phyloP scores from a whole-genome alignment of 2,329 filamentous ascomycete species.

The Phialophora chinensis region DNA sequence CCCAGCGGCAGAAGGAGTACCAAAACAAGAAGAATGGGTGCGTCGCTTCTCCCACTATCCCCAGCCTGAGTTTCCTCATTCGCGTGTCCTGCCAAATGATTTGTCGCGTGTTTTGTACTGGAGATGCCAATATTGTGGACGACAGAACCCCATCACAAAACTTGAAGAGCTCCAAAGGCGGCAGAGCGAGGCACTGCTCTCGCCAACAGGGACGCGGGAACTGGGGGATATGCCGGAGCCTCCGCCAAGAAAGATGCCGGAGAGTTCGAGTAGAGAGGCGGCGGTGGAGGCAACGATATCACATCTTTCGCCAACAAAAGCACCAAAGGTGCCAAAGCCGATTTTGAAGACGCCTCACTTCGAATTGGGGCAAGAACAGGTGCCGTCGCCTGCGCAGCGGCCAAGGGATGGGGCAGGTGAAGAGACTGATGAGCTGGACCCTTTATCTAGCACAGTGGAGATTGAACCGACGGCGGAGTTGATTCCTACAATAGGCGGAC shows the following conservation, averaged over 20 bases:
- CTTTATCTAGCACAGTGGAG: neutral
- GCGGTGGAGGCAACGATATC: slow-evolving; percentile 31
- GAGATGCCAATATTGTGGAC: slow-evolving; percentile 47
- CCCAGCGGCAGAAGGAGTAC: slow-evolving; percentile 80
- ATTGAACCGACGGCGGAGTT: neutral
- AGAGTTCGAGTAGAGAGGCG: slow-evolving; percentile 36
- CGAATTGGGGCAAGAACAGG: slow-evolving; percentile 30
- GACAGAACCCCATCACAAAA: slow-evolving; percentile 72
- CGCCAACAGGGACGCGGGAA: slow-evolving; percentile 26
- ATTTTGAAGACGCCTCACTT: slow-evolving; percentile 39
- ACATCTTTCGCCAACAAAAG: slow-evolving; percentile 29
- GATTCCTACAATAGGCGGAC: slow-evolving; percentile 2
- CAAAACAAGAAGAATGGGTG: slow-evolving; percentile 92
- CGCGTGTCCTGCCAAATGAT: slow-evolving; percentile 33
- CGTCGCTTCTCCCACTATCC: slow-evolving; percentile 59
- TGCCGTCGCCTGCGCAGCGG: slow-evolving; percentile 1
- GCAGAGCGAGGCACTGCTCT: slow-evolving; percentile 67
- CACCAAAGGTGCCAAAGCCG: slow-evolving; percentile 36
- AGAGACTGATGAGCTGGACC: neutral
- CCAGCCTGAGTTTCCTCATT: slow-evolving; percentile 36
- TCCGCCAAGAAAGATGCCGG: slow-evolving; percentile 40
- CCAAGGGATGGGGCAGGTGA: neutral
- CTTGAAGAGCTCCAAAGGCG: slow-evolving; percentile 72
- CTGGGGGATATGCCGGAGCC: slow-evolving; percentile 31
- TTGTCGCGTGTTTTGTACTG: slow-evolving; percentile 41